Evolutionary conservation across 2,329 filamentous ascomycete species (phyloP).

Genomic region (Colletotrichum somersetense): DNA sequence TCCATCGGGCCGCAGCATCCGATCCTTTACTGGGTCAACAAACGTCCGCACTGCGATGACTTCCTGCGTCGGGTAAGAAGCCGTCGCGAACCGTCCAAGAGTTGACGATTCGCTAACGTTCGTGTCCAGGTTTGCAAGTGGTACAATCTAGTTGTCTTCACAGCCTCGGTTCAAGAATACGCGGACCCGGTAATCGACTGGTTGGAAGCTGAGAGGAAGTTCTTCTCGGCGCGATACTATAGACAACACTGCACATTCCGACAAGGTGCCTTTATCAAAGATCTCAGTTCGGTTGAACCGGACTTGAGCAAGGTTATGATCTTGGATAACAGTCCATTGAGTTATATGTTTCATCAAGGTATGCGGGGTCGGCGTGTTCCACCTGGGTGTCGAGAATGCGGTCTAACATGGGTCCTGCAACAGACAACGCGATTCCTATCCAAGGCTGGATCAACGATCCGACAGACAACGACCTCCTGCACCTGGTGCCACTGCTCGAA

Average conservation of each 20-base stretch:
- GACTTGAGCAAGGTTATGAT: conserved; percentile 99
- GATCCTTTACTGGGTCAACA: conserved; percentile 98
- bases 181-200: conserved; percentile 99
- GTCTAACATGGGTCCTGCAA: conserved; percentile 10
- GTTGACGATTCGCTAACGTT: conserved; percentile 5
- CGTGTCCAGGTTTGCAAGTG: conserved; percentile 83
- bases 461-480: conserved; percentile 93
- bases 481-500: conserved; percentile 92
- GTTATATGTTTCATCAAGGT: conserved; percentile 99
- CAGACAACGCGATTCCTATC: conserved; percentile 98
- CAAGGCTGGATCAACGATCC: conserved; percentile 99
- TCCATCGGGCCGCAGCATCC: conserved; percentile 88
- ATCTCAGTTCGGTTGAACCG: conserved; percentile 94
- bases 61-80: conserved; percentile 82
- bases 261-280: conserved; percentile 98
- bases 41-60: conserved; percentile 95
- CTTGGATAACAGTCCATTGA: conserved; percentile 96
- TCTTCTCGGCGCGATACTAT: conserved; percentile 94
- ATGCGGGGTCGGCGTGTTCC: conserved; percentile 49
- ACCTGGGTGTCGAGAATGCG: not conserved
- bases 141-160: conserved; percentile 98
- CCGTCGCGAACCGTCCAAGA: not conserved
- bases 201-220: conserved; percentile 96
- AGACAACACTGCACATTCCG: conserved; percentile 96
- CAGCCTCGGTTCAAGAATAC: conserved; percentile 97